Evolutionary conservation across 306 rosid species (phyloP).

Genomic region (Sicyos baderoa): DNA sequence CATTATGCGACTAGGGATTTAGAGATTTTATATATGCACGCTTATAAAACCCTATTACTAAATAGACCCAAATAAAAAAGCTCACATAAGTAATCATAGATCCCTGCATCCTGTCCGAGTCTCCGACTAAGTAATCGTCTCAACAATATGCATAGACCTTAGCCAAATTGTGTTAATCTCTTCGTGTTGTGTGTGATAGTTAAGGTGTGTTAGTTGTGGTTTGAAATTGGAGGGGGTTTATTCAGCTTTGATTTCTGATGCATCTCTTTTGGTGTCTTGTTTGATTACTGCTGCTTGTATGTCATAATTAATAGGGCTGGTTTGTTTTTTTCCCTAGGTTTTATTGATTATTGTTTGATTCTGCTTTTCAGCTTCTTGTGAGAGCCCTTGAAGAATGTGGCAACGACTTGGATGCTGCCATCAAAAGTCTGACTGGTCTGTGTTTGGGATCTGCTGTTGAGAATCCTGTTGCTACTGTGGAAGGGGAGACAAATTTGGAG

Average conservation of each 20-base stretch:
- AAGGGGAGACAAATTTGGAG: constrained; percentile 29
- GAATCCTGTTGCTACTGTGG: constrained; percentile 28
- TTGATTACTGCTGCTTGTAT: neutral
- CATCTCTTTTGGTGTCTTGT: neutral
- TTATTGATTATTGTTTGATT: constrained; percentile 12
- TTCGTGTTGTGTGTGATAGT: neutral
- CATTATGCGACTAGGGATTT: too few relatives aligned
- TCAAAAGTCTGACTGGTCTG: constrained; percentile 56
- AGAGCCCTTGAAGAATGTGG: constrained; percentile 68
- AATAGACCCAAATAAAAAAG: too few relatives aligned
- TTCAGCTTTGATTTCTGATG: neutral
- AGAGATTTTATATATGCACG: too few relatives aligned
- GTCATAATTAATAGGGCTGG: neutral
- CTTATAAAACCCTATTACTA: too few relatives aligned
- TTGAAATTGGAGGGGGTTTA: neutral
- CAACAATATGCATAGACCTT: neutral
- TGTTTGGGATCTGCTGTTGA: constrained; percentile 43
- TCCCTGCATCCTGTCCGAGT: too few relatives aligned
- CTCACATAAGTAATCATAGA: too few relatives aligned
- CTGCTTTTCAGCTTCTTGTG: constrained; percentile 59
- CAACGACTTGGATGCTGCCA: constrained; percentile 77
- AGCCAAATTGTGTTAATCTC: neutral
- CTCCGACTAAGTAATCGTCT: too few relatives aligned
- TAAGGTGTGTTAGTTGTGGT: neutral
- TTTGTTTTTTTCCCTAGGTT: neutral